Evolutionary conservation across 306 rosid species (phyloP).

Genomic region (Bauhinia variegata): DNA sequence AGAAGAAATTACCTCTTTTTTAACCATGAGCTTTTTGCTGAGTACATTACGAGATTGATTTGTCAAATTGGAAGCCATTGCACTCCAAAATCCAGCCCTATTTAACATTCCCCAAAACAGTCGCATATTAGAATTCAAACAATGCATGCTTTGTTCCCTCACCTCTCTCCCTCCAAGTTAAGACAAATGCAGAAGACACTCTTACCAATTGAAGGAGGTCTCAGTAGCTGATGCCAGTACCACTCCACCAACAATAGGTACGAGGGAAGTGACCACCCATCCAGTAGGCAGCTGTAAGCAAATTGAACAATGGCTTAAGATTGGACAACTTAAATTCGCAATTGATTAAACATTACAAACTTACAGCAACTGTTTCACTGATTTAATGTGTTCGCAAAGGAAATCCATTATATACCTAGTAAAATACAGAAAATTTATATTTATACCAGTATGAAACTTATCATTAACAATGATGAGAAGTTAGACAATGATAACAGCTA

Average conservation of each 20-base stretch:
- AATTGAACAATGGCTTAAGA: constrained; percentile 18
- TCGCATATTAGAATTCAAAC: constrained; percentile 28
- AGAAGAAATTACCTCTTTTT: constrained; percentile 59
- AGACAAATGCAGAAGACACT: background rate
- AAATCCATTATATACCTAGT: background rate
- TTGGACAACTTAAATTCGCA: constrained; percentile 5
- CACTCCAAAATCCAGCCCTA: constrained; percentile 97
- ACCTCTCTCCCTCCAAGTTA: constrained; percentile 1
- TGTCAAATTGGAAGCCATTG: constrained; percentile 96
- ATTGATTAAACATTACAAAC: constrained; percentile 7
- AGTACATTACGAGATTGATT: constrained; percentile 98
- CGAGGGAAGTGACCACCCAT: constrained; percentile 82
- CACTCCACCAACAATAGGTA: constrained; percentile 93
- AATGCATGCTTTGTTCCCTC: background rate
- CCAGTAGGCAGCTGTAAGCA: constrained; percentile 63
- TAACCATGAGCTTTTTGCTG: constrained; percentile 94
- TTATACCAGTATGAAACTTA: background rate
- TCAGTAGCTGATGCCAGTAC: constrained; percentile 87
- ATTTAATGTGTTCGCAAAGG: background rate
- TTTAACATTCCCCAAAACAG: constrained; percentile 28
- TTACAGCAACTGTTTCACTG: background rate
- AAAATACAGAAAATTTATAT: constrained; percentile 13
- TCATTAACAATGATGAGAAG: background rate
- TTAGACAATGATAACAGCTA: background rate
- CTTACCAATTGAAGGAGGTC: constrained; percentile 90